These are phyloP conservation scores for Actinomortierella wolfii DNA, from an alignment of 371 early-diverging fungal genomes.

Conservation along the genomic window DNA sequence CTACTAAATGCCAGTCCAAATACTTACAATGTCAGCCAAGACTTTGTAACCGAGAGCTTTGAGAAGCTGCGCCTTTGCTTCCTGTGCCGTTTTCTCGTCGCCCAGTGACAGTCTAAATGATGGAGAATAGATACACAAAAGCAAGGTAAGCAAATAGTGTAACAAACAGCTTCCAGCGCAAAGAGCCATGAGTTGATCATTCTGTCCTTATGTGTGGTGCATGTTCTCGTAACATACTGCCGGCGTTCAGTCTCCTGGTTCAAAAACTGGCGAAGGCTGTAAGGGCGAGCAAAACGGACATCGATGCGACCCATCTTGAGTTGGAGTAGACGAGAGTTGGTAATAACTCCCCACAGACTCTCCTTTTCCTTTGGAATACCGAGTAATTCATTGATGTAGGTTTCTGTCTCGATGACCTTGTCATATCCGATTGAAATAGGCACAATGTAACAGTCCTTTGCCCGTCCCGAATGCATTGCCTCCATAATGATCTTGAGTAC, in stretches of 20 bases:
- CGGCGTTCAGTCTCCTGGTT: slow-evolving; percentile 58
- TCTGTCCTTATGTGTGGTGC: slow-evolving; percentile 2
- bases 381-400: slow-evolving; percentile 78
- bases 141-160: background rate
- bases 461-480: slow-evolving; percentile 63
- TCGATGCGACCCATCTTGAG: slow-evolving; percentile 82
- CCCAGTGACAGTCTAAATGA: slow-evolving; percentile 8
- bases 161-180: background rate
- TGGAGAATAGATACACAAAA: background rate
- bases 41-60: slow-evolving; percentile 52
- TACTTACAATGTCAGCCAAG: slow-evolving; percentile 71
- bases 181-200: slow-evolving; percentile 2
- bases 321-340: slow-evolving; percentile 62
- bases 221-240: slow-evolving; percentile 41
- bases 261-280: slow-evolving; percentile 71
- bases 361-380: slow-evolving; percentile 88
- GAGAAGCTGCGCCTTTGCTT: slow-evolving; percentile 31
- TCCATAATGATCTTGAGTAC: slow-evolving; percentile 84
- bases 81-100: slow-evolving; percentile 15
- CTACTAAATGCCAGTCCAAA: background rate
- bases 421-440: slow-evolving; percentile 91
- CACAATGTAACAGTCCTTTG: slow-evolving; percentile 76
- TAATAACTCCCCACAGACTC: slow-evolving; percentile 69
- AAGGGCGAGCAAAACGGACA: slow-evolving; percentile 82
- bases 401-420: slow-evolving; percentile 85